Percentiles rank a stretch among this genome's conserved stretches.
phyloP scores from a whole-genome alignment of 2,329 filamentous ascomycete genomes.

The Aureobasidium subglaciale region DNA sequence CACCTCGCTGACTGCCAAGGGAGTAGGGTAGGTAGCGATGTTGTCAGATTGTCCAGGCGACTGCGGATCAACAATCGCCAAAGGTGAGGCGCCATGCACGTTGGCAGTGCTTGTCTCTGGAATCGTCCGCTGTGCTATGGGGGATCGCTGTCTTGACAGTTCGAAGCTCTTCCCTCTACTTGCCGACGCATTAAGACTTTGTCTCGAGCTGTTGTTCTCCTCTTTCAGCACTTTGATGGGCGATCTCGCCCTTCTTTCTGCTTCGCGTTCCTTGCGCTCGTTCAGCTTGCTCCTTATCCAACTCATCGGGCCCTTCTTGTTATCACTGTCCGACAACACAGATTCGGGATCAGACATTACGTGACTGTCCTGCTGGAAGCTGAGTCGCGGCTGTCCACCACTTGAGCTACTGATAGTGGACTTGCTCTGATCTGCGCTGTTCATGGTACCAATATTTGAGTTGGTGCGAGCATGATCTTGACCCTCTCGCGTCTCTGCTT shows the following conservation, averaged over 20 bases:
- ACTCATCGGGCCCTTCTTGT: slow-evolving; percentile 49
- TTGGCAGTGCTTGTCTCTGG: background rate
- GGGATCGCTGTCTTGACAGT: slow-evolving; percentile 7
- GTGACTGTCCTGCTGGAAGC: slow-evolving; percentile 13
- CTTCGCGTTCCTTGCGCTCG: slow-evolving; percentile 49
- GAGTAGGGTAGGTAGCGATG: background rate
- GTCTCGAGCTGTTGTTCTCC: slow-evolving; percentile 37
- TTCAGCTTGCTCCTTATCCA: slow-evolving; percentile 61
- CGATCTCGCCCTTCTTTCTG: slow-evolving; percentile 38
- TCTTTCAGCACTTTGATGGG: slow-evolving; percentile 31
- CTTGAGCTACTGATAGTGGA: slow-evolving; percentile 16
- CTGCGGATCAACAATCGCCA: background rate
- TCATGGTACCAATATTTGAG: slow-evolving; percentile 7
- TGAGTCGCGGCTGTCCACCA: background rate
- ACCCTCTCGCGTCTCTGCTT: slow-evolving; percentile 21
- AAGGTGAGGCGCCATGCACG: background rate
- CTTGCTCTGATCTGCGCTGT: slow-evolving; percentile 17
- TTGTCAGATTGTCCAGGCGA: background rate
- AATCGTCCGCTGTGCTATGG: background rate
- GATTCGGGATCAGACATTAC: slow-evolving; percentile 11
- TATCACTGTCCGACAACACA: slow-evolving; percentile 12
- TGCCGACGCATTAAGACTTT: slow-evolving; percentile 8
- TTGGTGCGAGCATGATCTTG: background rate
- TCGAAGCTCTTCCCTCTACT: slow-evolving; percentile 13
- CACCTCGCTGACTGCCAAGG: background rate